Percentiles rank a stretch among this genome's conserved stretches.
Conservation (phyloP, 1,139 yeast genomes). For the Candida buenavistaensis region DNA sequence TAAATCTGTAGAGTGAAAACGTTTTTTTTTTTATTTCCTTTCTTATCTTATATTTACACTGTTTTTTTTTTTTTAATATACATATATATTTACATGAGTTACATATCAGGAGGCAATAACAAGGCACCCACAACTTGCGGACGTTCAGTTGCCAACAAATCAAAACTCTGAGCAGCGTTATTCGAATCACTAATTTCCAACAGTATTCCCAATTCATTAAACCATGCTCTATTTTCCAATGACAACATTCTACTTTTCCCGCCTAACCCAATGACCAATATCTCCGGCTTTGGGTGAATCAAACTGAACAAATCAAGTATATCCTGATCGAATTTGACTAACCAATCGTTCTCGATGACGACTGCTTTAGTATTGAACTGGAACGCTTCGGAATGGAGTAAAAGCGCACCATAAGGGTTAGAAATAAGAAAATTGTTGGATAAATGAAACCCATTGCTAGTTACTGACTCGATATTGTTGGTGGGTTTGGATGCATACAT, state of each 20-base stretch:
- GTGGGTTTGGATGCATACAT: slow-evolving; percentile 45
- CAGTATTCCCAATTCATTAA: slow-evolving; percentile 63
- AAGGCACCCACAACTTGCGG: slow-evolving; percentile 71
- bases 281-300: slow-evolving; percentile 76
- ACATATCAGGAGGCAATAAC: slow-evolving; percentile 68
- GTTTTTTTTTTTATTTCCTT: too few relatives aligned
- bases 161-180: slow-evolving; percentile 72
- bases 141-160: slow-evolving; percentile 76
- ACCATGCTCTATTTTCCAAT: slow-evolving; percentile 47
- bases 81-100: slow-evolving; percentile 6
- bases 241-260: slow-evolving; percentile 61
- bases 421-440: slow-evolving; percentile 37
- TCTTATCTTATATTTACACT: too few relatives aligned
- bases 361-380: slow-evolving; percentile 38
- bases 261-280: slow-evolving; percentile 72
- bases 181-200: slow-evolving; percentile 66
- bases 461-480: slow-evolving; percentile 46
- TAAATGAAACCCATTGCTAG: slow-evolving; percentile 41
- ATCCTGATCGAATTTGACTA: slow-evolving; percentile 38
- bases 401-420: slow-evolving; percentile 60
- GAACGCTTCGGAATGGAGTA: slow-evolving; percentile 63
- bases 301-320: slow-evolving; percentile 52
- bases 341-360: slow-evolving; percentile 41
- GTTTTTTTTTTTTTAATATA: background rate
- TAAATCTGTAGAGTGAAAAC: slow-evolving; percentile 6